A percentile compares a stretch with the other conserved stretches of the same genome.
phyloP scores from a whole-genome alignment of 768 basidiomycete genomes.

The Holtermanniella nyarrowii region DNA sequence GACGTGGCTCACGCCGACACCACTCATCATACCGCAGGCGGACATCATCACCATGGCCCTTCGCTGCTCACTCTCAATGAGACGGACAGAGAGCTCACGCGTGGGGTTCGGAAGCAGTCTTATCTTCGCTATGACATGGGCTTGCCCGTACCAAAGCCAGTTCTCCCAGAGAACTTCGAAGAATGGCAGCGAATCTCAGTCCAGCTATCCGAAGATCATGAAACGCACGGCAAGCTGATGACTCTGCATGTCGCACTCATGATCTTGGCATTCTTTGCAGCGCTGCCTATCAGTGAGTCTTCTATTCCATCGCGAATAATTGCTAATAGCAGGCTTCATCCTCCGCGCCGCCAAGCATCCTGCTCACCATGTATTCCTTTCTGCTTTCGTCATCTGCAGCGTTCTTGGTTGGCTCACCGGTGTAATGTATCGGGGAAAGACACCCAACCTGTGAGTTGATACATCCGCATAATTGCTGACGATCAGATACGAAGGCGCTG shows the following conservation, averaged over 20 bases:
- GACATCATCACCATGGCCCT: background rate
- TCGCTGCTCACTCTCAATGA: background rate
- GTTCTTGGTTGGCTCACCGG: constrained; percentile 59
- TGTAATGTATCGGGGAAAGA: constrained; percentile 62
- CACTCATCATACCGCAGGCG: too few species aligned
- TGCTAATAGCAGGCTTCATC: constrained; percentile 53
- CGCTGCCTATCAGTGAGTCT: constrained; percentile 64
- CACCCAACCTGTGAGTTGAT: constrained; percentile 64
- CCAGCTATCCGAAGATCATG: background rate
- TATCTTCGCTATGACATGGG: background rate
- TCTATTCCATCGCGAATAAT: background rate
- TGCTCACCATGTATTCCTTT: constrained; percentile 51
- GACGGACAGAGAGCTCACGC: background rate
- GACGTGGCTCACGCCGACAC: too few species aligned
- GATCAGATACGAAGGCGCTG: constrained; percentile 44
- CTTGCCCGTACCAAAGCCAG: background rate
- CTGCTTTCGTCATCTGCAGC: constrained; percentile 55
- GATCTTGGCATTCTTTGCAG: constrained; percentile 69
- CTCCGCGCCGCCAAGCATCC: constrained; percentile 67
- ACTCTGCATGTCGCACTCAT: constrained; percentile 62
- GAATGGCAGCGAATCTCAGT: background rate
- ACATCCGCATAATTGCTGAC: constrained; percentile 1
- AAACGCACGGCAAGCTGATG: constrained; percentile 49
- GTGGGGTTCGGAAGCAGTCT: background rate
- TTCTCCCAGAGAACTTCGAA: background rate